Conservation (phyloP, 2,329 filamentous ascomycete genomes). For the Decorospora gaudefroyi region DNA sequence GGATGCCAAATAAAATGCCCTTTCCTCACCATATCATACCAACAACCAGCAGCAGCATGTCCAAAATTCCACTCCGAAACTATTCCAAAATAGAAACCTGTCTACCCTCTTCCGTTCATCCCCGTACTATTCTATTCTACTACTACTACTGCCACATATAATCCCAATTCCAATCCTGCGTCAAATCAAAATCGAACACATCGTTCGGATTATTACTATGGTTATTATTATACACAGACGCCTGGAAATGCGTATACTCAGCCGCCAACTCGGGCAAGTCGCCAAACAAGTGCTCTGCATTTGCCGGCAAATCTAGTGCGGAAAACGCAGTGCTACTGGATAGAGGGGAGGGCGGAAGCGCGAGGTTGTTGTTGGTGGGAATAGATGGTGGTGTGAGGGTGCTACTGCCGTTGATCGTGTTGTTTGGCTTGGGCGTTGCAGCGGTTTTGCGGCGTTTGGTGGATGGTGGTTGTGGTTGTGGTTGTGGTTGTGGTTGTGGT, state of each 20-base stretch:
- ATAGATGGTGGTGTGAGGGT: background rate
- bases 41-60: no score
- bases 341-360: no score
- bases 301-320: constrained; percentile 1
- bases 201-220: constrained; percentile 14
- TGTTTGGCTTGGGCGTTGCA: constrained; percentile 2
- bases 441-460: constrained; percentile 2
- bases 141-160: constrained; percentile 28
- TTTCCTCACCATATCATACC: no score
- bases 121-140: no score
- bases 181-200: constrained; percentile 13
- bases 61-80: no score
- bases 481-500: constrained; percentile 3
- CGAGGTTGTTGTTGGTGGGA: no score
- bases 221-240: no score
- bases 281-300: constrained; percentile 20
- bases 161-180: constrained; percentile 27
- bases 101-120: no score
- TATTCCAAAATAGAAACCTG: no score
- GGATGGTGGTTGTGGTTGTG: constrained; percentile 4
- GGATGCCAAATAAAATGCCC: no score
- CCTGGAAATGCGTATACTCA: constrained; percentile 16
- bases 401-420: background rate
- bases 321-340: background rate
- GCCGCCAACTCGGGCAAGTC: constrained; percentile 19